Conservation (phyloP, 768 basidiomycete genomes). For the Trametes sanguinea region DNA sequence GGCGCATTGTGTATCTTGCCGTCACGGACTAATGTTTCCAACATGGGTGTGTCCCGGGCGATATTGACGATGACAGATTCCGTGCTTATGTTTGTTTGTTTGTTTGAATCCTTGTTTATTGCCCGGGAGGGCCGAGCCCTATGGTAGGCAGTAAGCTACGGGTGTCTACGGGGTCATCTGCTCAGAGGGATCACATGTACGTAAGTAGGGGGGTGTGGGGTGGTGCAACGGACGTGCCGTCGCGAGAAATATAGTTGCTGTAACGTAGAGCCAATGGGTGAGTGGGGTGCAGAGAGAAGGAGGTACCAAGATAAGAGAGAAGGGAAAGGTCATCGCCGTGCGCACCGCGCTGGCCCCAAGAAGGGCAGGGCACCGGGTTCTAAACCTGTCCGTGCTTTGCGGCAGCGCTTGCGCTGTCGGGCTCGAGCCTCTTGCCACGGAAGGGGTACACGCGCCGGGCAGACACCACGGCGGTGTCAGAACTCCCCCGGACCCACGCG, state of each 20-base stretch:
- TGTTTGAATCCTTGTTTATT: conserved; percentile 1
- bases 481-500: not conserved
- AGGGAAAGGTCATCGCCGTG: not conserved
- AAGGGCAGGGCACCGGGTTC: conserved; percentile 2
- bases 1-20: too few species aligned
- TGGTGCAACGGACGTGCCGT: not conserved
- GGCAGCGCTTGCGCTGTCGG: not conserved
- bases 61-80: too few species aligned
- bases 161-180: not conserved
- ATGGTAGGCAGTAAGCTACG: conserved; percentile 8
- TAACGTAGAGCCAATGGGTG: not conserved
- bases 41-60: too few species aligned
- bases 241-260: not conserved
- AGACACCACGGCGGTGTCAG: not conserved
- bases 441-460: conserved; percentile 2
- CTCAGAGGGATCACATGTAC: not conserved
- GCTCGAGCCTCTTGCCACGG: conserved; percentile 9
- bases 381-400: conserved; percentile 7
- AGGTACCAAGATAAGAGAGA: not conserved
- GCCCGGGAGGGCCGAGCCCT: not conserved
- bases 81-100: too few species aligned
- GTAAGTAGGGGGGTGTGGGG: not conserved
- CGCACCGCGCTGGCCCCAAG: conserved; percentile 1
- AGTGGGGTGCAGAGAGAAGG: not conserved
- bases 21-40: too few species aligned